These are phyloP conservation scores for Aspergillus flavus DNA, from an alignment of 2,329 filamentous ascomycete genomes.

Conservation along the genomic window DNA sequence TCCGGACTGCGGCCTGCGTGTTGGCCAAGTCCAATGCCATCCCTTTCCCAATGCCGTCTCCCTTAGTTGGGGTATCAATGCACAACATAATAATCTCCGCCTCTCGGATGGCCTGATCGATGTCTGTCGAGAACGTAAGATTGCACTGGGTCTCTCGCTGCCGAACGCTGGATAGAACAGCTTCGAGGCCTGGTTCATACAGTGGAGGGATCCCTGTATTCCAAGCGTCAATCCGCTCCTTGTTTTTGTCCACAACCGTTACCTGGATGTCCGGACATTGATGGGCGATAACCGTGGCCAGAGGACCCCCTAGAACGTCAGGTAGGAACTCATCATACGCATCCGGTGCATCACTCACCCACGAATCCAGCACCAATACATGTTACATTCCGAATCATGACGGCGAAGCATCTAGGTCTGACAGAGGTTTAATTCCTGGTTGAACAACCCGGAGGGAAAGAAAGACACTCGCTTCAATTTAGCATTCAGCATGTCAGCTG, in stretches of 20 bases:
- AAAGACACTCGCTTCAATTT: neutral
- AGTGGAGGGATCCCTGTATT: neutral
- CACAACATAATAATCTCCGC: conserved; percentile 75
- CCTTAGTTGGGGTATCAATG: conserved; percentile 80
- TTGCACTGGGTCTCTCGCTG: conserved; percentile 52
- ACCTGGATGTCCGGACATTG: neutral
- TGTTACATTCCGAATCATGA: neutral
- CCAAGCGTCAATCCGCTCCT: neutral
- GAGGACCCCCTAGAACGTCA: neutral
- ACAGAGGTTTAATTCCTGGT: neutral
- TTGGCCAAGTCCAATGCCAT: conserved; percentile 71
- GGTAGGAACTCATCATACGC: neutral
- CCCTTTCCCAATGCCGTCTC: conserved; percentile 67
- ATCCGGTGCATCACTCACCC: neutral
- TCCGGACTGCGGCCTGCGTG: conserved; percentile 68
- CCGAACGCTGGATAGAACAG: neutral
- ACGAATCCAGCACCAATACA: neutral
- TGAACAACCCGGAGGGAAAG: neutral
- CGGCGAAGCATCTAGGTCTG: neutral
- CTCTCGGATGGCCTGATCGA: conserved; percentile 62
- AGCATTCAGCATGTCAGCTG: neutral
- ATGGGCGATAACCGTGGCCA: neutral
- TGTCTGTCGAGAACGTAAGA: conserved; percentile 72
- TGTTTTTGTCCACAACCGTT: neutral
- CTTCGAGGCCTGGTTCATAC: neutral